Base-by-base conservation (phyloP, 2,329 filamentous ascomycete species). In the Cladosporium colombiae region DNA sequence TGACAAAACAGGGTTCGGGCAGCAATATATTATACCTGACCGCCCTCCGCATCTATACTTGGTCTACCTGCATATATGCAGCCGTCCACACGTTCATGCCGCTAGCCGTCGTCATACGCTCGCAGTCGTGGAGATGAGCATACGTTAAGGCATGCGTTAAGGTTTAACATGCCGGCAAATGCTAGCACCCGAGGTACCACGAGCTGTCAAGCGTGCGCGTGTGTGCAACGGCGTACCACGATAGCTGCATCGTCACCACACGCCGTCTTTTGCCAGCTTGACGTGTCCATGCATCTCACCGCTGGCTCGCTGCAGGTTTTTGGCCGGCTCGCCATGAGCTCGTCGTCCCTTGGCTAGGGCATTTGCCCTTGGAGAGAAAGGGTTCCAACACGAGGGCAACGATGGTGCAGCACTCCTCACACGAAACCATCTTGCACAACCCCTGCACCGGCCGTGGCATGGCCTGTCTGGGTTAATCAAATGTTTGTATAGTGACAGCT, bases 201-300 rank as follows among this genome's bases (percentile, higher is more conserved):
- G 55, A 57, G 55, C 55, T 57, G 55, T 57, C 55, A 57, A 57
- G 33, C 55, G 55, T 33, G 31, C n/a, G 50, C 27, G 18, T 31
- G 18, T 31, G 52, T 55, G 52, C 52, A 33, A n/a, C 40, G 40
- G 40, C 40, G 40, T 21, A 23, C 40, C n/a, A 46, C 16, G 52
- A 55, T n/a, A 33, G 52, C 52, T 55, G 27, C 52, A 33, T 55
- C 13, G 27, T 31, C 52, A 33, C 52, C 29, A 55, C 52, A 33
- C 50, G 27, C 50, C 50, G 14, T 53, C 23, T 53, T 21, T n/a
- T 21, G 27, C n/a, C 16, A 33, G 46, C 59, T 40, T 62, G 59
- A 62, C 59, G 59, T 62, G 59, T 52, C 59, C 25, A 52, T 52
- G 44, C 59, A 52, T 52, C 59, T 40, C 59, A 62, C 59, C 59